Base-by-base conservation (phyloP, 352 stramenopile species). In the Globisporangium nodosum region DNA sequence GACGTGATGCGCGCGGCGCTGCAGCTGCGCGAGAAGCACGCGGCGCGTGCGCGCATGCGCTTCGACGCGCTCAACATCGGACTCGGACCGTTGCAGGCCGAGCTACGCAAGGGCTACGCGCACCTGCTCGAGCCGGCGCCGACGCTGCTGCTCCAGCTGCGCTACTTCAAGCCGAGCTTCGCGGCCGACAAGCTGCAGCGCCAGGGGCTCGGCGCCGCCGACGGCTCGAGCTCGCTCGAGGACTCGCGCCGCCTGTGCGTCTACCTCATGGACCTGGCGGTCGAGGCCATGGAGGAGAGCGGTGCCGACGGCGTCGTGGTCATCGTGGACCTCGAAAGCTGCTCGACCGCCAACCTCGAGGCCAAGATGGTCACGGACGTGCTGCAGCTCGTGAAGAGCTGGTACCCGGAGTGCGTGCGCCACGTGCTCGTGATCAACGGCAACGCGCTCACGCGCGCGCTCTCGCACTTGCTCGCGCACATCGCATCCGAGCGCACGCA, bases 61-160 rank as follows among this genome's bases (percentile, higher is more conserved):
- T 87, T 79, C 62, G 64, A 78, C 54, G 60, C 79, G 55, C 78
- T 92, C 40, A 84, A 88, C 47, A 79, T 92, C 42, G 79, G 73
- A 1, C 63, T 87, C 30, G 49, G 49, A 2, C 76, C 78, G n/a
- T 40, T 92, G 1, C 79, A 90, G 55, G 63, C 74, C 43, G 81
- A 92, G 61, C 61, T 90, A 18, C 74, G 75, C 48, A 92, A 90
- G 60, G 79, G 81, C 13, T 92, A 92, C 60, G 76, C 76, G n/a
- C 79, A 89, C 52, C 66, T 90, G 24, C 63, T 92, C 2, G 76
- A 88, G 53, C 65, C 78, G 16, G 76, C 78, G n/a, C 79, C 79
- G 12, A 58, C 88, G 8, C 63, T 92, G 30, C 42, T 92, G 50
- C 63, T 92, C 40, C 65, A 82, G 56, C 69, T 87, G 37, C 72